phyloP scores from a whole-genome alignment of 75 land plant genomes.

The Isoetes taiwanensis region DNA sequence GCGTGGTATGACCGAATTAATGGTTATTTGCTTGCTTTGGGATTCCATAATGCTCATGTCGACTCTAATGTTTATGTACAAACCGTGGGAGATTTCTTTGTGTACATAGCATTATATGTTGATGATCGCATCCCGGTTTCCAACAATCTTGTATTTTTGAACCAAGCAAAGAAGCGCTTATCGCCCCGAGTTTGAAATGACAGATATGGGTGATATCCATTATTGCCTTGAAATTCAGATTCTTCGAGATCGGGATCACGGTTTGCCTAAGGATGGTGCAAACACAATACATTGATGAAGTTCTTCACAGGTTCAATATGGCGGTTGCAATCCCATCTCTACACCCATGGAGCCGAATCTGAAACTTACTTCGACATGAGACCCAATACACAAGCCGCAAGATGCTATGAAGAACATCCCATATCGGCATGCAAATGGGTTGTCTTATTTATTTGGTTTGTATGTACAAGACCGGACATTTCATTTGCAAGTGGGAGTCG shows the following conservation, averaged over 20 bases:
- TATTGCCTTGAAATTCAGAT: not conserved
- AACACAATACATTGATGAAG: not conserved
- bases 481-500: no score
- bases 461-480: no score
- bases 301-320: slow-evolving; percentile 1
- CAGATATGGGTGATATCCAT: not conserved
- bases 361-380: not conserved
- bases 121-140: no score
- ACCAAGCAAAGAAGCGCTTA: no score
- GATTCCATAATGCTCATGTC: not conserved
- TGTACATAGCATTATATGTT: not conserved
- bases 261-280: no score
- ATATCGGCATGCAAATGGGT: no score
- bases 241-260: not conserved
- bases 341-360: not conserved
- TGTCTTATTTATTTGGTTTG: no score
- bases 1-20: slow-evolving; percentile 2
- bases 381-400: not conserved
- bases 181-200: slow-evolving; percentile 2
- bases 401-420: no score
- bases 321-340: no score
- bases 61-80: not conserved
- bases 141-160: no score
- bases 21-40: not conserved
- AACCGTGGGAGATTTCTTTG: not conserved